Conservation (phyloP, 257 asterid species). For the Rubia yunnanensis region DNA sequence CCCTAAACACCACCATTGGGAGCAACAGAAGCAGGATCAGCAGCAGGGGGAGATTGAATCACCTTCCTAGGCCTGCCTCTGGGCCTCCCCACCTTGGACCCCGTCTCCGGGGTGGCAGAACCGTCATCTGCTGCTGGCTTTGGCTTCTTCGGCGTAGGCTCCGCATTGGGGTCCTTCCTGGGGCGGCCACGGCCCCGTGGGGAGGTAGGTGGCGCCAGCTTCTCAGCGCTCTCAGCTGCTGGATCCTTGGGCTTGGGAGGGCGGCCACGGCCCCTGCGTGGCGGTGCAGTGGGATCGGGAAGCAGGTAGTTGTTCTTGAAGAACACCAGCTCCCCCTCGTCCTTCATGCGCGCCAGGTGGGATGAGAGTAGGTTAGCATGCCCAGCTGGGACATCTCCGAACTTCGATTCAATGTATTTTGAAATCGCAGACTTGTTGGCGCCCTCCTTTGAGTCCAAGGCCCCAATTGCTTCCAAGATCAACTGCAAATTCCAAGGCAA, state of each 20-base stretch:
- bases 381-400: conserved; percentile 59
- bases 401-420: conserved; percentile 57
- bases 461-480: conserved; percentile 71
- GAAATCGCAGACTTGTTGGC: conserved; percentile 65
- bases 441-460: conserved; percentile 50
- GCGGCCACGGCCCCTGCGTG: conserved; percentile 72
- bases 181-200: conserved; percentile 76
- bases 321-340: conserved; percentile 51
- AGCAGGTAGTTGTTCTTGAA: conserved; percentile 62
- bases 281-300: conserved; percentile 53
- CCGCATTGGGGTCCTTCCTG: conserved; percentile 63
- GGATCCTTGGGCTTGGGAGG: conserved; percentile 67
- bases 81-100: conserved; percentile 49
- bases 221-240: conserved; percentile 17
- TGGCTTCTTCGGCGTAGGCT: conserved; percentile 58
- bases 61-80: conserved; percentile 85
- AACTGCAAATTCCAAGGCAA: conserved; percentile 30
- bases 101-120: conserved; percentile 27
- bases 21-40: too few species aligned
- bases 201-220: conserved; percentile 21
- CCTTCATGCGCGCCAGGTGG: conserved; percentile 51
- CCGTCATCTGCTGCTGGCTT: conserved; percentile 33
- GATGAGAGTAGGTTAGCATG: conserved; percentile 49
- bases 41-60: conserved; percentile 31
- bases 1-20: conserved; percentile 21